Percentiles rank a stretch among this genome's conserved stretches.
These are phyloP conservation scores for Amniculicola lignicola DNA, from an alignment of 495 filamentous ascomycete genomes.

Conservation along the genomic window DNA sequence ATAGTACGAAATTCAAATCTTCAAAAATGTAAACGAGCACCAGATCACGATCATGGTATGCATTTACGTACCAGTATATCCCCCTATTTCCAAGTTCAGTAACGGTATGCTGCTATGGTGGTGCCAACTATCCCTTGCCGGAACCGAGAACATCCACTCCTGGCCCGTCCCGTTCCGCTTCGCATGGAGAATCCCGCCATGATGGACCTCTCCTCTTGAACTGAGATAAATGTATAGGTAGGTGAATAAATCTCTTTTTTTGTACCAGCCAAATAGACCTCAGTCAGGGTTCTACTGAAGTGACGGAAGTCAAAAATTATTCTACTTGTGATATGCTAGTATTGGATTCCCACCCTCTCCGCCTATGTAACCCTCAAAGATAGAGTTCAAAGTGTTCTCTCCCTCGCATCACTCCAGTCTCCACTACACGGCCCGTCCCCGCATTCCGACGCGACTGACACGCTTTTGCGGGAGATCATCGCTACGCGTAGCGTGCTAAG, in stretches of 20 bases:
- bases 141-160: not conserved
- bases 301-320: too few relatives aligned
- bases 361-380: not conserved
- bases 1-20: constrained; percentile 53
- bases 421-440: not conserved
- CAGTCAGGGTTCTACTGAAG: too few relatives aligned
- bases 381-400: not conserved
- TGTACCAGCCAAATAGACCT: too few relatives aligned
- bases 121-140: not conserved
- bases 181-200: not conserved
- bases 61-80: not conserved
- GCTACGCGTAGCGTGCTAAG: not conserved
- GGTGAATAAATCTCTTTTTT: too few relatives aligned
- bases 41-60: not conserved
- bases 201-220: not conserved
- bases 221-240: too few relatives aligned
- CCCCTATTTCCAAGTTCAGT: not conserved
- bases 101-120: not conserved
- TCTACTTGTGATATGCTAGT: too few relatives aligned
- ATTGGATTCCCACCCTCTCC: too few relatives aligned
- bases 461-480: not conserved
- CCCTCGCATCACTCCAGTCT: not conserved
- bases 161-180: not conserved
- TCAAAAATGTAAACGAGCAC: constrained; percentile 39
- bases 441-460: constrained; percentile 4